Base-by-base conservation (phyloP, 768 basidiomycete species). In the Leccinum aurantiacum region DNA sequence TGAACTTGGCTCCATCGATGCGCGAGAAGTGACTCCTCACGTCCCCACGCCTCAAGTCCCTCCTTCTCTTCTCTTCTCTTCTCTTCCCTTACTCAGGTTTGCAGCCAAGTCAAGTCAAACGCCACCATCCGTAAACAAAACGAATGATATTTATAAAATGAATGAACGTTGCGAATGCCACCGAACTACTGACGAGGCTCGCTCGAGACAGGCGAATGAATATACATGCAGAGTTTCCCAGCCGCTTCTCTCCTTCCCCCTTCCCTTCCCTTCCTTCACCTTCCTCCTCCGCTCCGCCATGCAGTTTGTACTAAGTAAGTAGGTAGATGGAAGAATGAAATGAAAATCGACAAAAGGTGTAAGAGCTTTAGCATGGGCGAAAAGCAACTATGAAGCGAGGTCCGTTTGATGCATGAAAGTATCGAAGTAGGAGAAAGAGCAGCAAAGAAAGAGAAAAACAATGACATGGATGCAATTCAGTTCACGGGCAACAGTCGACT, bases 121-220 rank as follows among this genome's bases (percentile, higher is more conserved):
- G 47, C 51, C 44, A 59, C 27, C 24, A 4, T 15, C 19, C 24
- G 48, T 49, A 49, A 15, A 60, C 62, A 64, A 68, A 68, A 37
- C 19, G 67, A 68, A 60, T 68, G 67, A 67, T 67, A 70, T 67
- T 67, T 68, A 58, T 61, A 70, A 33, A 69, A 69, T 24, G 68
- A 68, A 67, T 61, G 67, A 64, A 46, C 11, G 44, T 53, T 67
- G 67, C 17, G 58, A 67, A 58, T 62, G 60, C 60, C 35, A 50
- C 47, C 44, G 11, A 60, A 48, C 38, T 58, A 46, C 44, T 46
- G 29, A 46, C 50, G 29, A 24, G 17, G 62, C 48, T 47, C 50
- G 44, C 44, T 46, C 44, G 44, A 54, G 17, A 57, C 46, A 49
- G 54, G 64, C 56, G 33, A 63, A 46, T 46, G 19, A 46, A 46